These are phyloP conservation scores for Monosporascus sp. DNA, from an alignment of 2,329 filamentous ascomycete species.

Conservation along the genomic window DNA sequence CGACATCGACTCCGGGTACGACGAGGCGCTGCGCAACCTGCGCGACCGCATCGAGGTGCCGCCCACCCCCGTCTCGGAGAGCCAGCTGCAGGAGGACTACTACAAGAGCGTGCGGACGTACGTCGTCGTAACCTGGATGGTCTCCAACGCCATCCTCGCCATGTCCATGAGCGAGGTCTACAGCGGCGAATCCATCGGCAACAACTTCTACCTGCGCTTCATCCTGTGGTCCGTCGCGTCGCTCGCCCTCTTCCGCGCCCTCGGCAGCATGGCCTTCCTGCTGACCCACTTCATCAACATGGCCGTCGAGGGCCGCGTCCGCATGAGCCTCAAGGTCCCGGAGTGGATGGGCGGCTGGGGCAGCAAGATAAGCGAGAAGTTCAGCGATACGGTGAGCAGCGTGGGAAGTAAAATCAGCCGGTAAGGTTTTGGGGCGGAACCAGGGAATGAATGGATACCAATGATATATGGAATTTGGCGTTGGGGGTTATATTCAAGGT, in stretches of 20 bases:
- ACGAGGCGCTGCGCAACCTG: constrained; percentile 92
- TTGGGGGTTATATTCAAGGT: not conserved
- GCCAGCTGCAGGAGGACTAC: constrained; percentile 94
- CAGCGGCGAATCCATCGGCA: constrained; percentile 60
- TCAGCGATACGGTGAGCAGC: constrained; percentile 45
- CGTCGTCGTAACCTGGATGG: constrained; percentile 95
- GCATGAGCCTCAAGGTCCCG: constrained; percentile 50
- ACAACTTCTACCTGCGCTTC: constrained; percentile 88
- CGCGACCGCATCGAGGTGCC: constrained; percentile 86
- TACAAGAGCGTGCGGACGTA: constrained; percentile 96
- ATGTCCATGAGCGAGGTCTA: constrained; percentile 93
- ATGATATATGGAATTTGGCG: not conserved
- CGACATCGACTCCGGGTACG: constrained; percentile 96
- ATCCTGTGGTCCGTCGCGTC: constrained; percentile 88
- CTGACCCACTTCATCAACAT: constrained; percentile 79
- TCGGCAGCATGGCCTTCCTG: constrained; percentile 77
- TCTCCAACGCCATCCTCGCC: constrained; percentile 83
- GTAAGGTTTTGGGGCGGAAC: not conserved
- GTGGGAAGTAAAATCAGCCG: constrained; percentile 35
- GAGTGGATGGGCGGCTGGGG: constrained; percentile 40
- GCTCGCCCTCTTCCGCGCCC: constrained; percentile 79
- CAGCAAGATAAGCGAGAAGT: constrained; percentile 34
- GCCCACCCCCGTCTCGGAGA: constrained; percentile 55
- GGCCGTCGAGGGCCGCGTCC: constrained; percentile 78
- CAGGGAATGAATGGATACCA: not conserved